Evolutionary conservation across 768 basidiomycete genomes (phyloP).

Genomic region (Daedalea quercina): DNA sequence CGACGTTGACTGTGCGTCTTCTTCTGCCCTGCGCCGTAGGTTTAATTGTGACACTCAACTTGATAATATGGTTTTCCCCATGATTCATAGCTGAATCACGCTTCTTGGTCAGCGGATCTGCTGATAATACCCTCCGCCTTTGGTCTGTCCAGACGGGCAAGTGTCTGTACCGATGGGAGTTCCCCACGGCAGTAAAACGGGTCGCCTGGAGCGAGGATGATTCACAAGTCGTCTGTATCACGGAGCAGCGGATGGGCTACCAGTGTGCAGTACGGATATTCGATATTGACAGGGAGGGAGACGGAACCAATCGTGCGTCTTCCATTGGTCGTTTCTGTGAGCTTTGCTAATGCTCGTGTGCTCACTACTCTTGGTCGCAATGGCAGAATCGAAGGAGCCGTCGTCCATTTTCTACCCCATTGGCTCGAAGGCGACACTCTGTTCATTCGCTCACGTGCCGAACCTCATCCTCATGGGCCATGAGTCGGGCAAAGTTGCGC

Average conservation of each 20-base stretch:
- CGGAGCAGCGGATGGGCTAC: conserved; percentile 94
- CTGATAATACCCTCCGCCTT: conserved; percentile 87
- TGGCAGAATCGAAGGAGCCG: conserved; percentile 69
- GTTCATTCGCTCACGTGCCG: conserved; percentile 77
- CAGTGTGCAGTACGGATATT: conserved; percentile 91
- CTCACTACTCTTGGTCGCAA: background rate
- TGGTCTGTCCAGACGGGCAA: conserved; percentile 90
- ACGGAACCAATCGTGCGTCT: conserved; percentile 73
- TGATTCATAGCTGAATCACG: conserved; percentile 62
- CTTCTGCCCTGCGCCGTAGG: background rate
- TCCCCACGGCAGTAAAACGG: conserved; percentile 95
- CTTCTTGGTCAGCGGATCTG: conserved; percentile 86
- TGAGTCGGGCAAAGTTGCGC: conserved; percentile 90
- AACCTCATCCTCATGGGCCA: conserved; percentile 88
- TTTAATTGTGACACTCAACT: background rate
- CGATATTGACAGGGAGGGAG: conserved; percentile 74
- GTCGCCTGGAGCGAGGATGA: conserved; percentile 89
- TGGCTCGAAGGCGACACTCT: conserved; percentile 96
- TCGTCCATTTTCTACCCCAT: conserved; percentile 76
- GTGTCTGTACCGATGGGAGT: conserved; percentile 94
- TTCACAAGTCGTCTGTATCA: conserved; percentile 82
- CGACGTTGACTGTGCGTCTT: conserved; percentile 81
- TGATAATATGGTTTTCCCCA: background rate
- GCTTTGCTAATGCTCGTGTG: background rate
- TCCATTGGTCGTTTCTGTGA: background rate